These are phyloP conservation scores for Ramaria rubella DNA, from an alignment of 768 basidiomycete genomes.

Conservation along the genomic window DNA sequence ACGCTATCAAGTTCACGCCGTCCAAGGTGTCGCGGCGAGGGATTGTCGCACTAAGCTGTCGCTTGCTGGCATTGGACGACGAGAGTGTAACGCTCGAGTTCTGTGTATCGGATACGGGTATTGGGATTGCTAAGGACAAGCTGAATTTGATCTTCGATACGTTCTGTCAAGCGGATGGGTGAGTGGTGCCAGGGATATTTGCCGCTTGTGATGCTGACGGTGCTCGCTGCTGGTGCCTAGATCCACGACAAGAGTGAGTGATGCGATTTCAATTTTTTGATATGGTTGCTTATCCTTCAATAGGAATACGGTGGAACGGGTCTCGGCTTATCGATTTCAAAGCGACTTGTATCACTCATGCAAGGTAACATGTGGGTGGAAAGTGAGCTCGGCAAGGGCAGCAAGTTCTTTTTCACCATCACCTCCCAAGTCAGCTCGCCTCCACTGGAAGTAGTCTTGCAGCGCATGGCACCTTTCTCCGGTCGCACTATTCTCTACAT, in stretches of 20 bases:
- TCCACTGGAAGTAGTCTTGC: conserved; percentile 62
- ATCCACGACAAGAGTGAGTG: conserved; percentile 82
- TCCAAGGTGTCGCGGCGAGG: conserved; percentile 73
- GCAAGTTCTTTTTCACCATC: conserved; percentile 96
- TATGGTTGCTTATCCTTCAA: background rate
- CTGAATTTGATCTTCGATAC: conserved; percentile 98
- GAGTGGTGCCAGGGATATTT: background rate
- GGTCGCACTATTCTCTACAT: conserved; percentile 89
- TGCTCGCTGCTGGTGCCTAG: conserved; percentile 1
- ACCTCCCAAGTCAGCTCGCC: conserved; percentile 75
- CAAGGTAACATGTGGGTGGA: conserved; percentile 99
- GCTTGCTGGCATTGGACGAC: conserved; percentile 72
- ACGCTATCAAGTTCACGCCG: conserved; percentile 96
- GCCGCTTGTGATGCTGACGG: background rate
- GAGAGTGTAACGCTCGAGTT: conserved; percentile 88
- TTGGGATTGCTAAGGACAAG: conserved; percentile 98
- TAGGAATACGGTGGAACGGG: conserved; percentile 98
- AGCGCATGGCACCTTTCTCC: conserved; percentile 81
- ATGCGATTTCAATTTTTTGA: background rate
- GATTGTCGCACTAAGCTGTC: conserved; percentile 82
- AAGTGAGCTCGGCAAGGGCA: conserved; percentile 86
- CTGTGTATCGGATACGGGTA: conserved; percentile 96
- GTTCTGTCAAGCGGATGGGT: conserved; percentile 95
- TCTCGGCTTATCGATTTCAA: conserved; percentile 93
- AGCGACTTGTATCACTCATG: conserved; percentile 95